Evolutionary conservation across 148 eudicot species (phyloP), one percentile per base, ranked within the genome.

Genomic region (Fagopyrum tataricum): DNA sequence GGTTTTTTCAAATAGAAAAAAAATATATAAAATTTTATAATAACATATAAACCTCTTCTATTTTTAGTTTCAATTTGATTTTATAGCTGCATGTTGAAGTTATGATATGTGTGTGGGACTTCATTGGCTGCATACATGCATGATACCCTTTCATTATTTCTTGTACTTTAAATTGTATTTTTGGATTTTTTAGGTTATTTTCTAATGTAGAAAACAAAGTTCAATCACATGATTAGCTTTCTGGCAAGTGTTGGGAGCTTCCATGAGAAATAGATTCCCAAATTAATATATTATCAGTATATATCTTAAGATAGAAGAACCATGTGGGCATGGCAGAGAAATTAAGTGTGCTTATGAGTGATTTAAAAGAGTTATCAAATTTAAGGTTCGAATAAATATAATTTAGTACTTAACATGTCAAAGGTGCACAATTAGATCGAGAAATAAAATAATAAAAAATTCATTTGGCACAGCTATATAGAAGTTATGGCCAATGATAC

Each of bases 181-280:
- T 7, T 10, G 4, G 67, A 11, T 61, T 31, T 13, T 15, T 26
- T 26, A 11, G 14, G 31, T 31, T 23, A 58, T 58, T 59, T 59
- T 31, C 37, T 2, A 15, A 64, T 13, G 39, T 64, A 15, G 7
- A 31, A 64, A 37, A 64, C 69, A 64, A 64, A 64, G 69, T 18
- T 17, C 2, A 11, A 37, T 64, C 69, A 64, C 69, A 64, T 64
- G 69, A 37, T 20, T 64, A 37, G 43, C 69, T 39, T 39, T 6
- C 69, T 64, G 69, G 37, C 69, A 64, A 64, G 69, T 64, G 69
- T 64, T 64, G 43, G 43, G 31, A 48, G 20, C 11, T 56, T 56
- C 26, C 21, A 58, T 15, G 39, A 31, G 69, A 64, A 64, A 37
- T 43, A 14, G 69, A 61, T 13, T 61, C 40, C 17, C 67, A 26